Percentiles rank a stretch among this genome's conserved stretches.
Evolutionary conservation across 768 basidiomycete genomes (phyloP).

Genomic region (Macrocybe gigantea): DNA sequence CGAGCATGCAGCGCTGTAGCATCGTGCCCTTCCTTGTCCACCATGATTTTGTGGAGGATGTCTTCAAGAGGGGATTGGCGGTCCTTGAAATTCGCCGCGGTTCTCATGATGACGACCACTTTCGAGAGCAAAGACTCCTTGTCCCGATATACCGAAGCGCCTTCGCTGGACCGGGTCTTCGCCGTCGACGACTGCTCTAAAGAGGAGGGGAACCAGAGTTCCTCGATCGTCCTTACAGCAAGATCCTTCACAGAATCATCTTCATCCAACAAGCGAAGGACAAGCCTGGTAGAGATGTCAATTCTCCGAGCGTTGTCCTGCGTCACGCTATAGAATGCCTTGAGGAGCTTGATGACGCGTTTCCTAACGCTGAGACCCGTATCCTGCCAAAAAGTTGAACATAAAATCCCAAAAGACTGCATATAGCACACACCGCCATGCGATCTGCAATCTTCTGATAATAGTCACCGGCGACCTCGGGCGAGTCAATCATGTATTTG

Average conservation of each 20-base stretch:
- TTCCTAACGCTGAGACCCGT: constrained; percentile 92
- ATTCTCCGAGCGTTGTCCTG: constrained; percentile 53
- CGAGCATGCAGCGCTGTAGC: constrained; percentile 50
- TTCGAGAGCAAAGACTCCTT: constrained; percentile 55
- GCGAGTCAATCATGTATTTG: constrained; percentile 91
- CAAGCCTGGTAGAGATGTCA: constrained; percentile 79
- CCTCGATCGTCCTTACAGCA: constrained; percentile 84
- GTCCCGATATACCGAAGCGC: constrained; percentile 31
- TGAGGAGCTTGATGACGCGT: constrained; percentile 92
- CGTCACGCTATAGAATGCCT: constrained; percentile 68
- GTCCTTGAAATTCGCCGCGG: constrained; percentile 77
- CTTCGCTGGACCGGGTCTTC: constrained; percentile 28
- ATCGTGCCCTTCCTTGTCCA: constrained; percentile 58
- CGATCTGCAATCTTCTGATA: constrained; percentile 85
- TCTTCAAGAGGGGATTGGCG: constrained; percentile 82
- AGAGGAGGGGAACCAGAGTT: constrained; percentile 73
- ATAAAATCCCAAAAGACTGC: not conserved
- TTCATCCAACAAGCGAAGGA: constrained; percentile 84
- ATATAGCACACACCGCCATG: constrained; percentile 61
- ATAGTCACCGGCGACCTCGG: constrained; percentile 85
- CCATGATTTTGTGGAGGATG: constrained; percentile 76
- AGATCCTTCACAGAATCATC: constrained; percentile 95
- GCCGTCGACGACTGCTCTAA: constrained; percentile 23
- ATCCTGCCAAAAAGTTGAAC: constrained; percentile 48
- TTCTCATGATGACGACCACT: constrained; percentile 81